These are phyloP conservation scores for Isatis tinctoria DNA, from an alignment of 345 rosid genomes.

Conservation along the genomic window DNA sequence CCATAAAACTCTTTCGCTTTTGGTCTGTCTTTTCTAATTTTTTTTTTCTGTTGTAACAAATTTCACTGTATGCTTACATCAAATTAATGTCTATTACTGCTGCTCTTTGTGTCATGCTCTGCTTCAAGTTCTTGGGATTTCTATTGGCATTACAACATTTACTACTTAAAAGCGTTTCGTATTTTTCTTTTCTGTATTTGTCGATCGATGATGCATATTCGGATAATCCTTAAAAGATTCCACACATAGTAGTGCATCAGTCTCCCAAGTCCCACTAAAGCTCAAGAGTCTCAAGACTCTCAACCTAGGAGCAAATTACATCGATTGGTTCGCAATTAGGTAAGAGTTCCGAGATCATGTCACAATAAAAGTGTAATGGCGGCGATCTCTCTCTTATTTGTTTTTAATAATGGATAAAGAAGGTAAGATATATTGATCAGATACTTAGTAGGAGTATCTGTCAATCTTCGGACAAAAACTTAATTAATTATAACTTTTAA, in stretches of 20 bases:
- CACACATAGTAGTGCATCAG: background rate
- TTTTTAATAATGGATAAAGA: background rate
- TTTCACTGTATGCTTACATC: background rate
- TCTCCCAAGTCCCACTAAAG: background rate
- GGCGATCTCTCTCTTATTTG: background rate
- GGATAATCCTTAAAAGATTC: background rate
- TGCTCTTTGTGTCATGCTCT: background rate
- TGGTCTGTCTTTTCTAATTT: background rate
- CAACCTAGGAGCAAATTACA: background rate
- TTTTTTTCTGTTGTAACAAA: conserved; percentile 10
- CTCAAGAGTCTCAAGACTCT: background rate
- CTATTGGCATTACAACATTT: background rate
- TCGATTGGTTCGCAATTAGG: background rate
- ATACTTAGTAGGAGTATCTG: background rate
- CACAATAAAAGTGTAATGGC: background rate
- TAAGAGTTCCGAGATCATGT: background rate
- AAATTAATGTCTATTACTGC: background rate
- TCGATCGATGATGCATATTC: background rate
- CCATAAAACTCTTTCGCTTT: conserved; percentile 1
- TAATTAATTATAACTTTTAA: background rate
- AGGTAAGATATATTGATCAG: background rate
- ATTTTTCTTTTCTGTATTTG: too few relatives aligned
- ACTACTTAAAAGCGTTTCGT: background rate
- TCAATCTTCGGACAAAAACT: background rate
- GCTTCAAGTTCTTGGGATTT: background rate